Base-by-base conservation (phyloP, 176 grass and related monocot genomes). In the Zea luxurians region DNA sequence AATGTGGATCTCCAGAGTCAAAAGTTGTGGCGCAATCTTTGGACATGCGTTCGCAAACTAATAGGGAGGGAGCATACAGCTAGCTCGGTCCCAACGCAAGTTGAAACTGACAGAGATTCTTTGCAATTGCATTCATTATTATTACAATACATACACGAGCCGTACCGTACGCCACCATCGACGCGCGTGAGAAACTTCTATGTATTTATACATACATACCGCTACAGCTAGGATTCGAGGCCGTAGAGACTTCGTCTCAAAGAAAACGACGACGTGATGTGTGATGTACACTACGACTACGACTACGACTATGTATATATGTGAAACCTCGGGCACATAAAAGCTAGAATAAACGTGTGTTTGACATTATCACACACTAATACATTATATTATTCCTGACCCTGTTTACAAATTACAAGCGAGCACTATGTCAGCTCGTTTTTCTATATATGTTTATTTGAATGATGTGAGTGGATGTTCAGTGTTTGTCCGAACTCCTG, bases 41-140 rank as follows among this genome's bases (percentile, higher is more conserved):
- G 57, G 20, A 17, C 20, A 48, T 10, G 46, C 48, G 37, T 27
- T 72, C 15, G 45, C 49, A 52, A 11, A 35, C 45, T 15, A 5
- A 11, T 73, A 27, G 27, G 27, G 27, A 27, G 35, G 70, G 52
- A 76, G 42, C 58, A 71, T 4, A 57, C 7, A n/a, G 16, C 6
- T 55, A 55, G 16, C 2, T 50, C 34, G 13, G 42, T 9, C 15
- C 48, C 48, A 37, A n/a, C 6, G 18, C 49, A 21, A 21, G 16
- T 52, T 74, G 71, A 73, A 11, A 11, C 37, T 78, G 75, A 66
- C 34, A 78, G 37, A 65, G 59, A 78, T 65, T 78, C 75, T 66
- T 66, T 37, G 46, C 48, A 78, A 52, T 50, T 66, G 20, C 75
- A 48, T 61, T 7, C 27, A 64, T 2, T 52, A 6, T 53, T 48